These are phyloP conservation scores for Liquidambar formosana DNA, from an alignment of 164 flowering plant genomes.

Conservation along the genomic window DNA sequence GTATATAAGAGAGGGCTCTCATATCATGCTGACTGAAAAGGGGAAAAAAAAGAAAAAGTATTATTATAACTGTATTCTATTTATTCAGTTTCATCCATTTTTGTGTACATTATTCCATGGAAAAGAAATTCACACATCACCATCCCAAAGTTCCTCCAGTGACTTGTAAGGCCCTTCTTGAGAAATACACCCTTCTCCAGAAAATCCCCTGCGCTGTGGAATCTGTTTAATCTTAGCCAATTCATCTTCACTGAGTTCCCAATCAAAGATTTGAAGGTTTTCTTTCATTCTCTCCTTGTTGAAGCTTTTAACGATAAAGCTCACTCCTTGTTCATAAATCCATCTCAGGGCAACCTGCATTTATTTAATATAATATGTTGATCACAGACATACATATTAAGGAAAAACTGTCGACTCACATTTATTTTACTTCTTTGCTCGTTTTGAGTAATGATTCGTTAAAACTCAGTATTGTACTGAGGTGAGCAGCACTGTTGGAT, in stretches of 20 bases:
- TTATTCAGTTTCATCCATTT: too few species aligned
- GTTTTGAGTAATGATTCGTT: too few species aligned
- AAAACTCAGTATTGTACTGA: too few species aligned
- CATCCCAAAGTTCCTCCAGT: conserved; percentile 30
- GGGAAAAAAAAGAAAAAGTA: too few species aligned
- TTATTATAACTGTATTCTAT: too few species aligned
- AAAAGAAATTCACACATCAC: not conserved
- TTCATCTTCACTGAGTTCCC: conserved; percentile 27
- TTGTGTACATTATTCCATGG: too few species aligned
- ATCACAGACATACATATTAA: too few species aligned
- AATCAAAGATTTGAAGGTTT: conserved; percentile 33
- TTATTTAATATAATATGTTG: not conserved
- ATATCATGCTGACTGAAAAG: too few species aligned
- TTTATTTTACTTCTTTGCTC: too few species aligned
- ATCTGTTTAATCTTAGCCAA: conserved; percentile 20
- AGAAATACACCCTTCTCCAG: conserved; percentile 3
- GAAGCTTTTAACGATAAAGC: conserved; percentile 35
- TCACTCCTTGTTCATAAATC: conserved; percentile 34
- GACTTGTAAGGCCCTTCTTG: conserved; percentile 23
- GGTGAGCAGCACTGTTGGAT: too few species aligned
- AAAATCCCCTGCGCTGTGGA: conserved; percentile 15
- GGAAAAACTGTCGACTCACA: too few species aligned
- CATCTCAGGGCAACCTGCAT: conserved; percentile 34
- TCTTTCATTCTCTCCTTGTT: conserved; percentile 34
- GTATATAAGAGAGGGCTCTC: too few species aligned